Evolutionary conservation across 495 filamentous ascomycete species (phyloP), one percentile per base, ranked within the genome.

Genomic region (Massariosphaeria phaeospora): DNA sequence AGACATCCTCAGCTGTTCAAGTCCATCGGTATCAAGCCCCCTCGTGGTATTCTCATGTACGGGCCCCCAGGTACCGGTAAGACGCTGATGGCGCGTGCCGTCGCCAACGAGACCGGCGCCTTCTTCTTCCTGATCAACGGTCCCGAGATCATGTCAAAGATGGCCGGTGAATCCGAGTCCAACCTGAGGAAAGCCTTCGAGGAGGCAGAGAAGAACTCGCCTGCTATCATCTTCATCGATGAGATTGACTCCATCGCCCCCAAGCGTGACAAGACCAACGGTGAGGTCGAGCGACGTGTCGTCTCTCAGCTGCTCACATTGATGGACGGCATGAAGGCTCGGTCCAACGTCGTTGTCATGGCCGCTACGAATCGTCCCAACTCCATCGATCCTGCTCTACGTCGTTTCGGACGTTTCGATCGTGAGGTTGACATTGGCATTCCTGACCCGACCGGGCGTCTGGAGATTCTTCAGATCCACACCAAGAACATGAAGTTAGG

Each of bases 401-500:
- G 93, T 66, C 91, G 93, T 59, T 96, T 95, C 67, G 93, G 93
- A 42, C 93, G 91, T 73, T 97, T 97, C 77, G 91, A 96, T 72
- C 93, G 91, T 72, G 91, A 97, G 70, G 91, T 97, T 55, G 91
- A 97, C 67, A 96, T 97, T 63, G 90, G 91, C 60, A 96, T 97
- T 59, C 91, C 91, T 29, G 91, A 97, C 73, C 93, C 94, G 47
- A 97, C 93, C 66, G 93, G 93, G 57, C 93, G 94, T 81, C 86
- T 98, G 36, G 93, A 98, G 77, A 96, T 98, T 69, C 82, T 98
- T 42, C 86, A 91, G 72, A 98, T 98, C 61, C 93, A 98, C 77
- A 97, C 94, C 64, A 98, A 98, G 84, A 98, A 98, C 82, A 98
- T 98, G 93, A 98, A 97, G 79, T 82, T 98, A 25, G 89, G 76